Evolutionary conservation across 1,284 basidiomycete species (phyloP), one percentile per base, ranked within the genome.

Genomic region (Ceratobasidium sp.): DNA sequence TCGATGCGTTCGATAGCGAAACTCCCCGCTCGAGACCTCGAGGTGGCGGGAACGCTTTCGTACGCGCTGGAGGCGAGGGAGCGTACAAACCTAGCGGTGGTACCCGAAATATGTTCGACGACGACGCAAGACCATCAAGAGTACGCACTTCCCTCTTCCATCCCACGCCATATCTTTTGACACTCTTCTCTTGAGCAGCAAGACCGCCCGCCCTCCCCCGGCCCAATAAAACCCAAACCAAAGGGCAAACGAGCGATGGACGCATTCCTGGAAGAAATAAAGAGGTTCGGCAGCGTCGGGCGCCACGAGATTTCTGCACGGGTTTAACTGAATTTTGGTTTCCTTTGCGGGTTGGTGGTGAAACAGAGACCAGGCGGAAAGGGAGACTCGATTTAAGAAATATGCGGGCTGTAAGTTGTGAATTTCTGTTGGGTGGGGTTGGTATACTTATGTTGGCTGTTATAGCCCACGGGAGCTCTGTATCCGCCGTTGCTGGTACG

Each of bases 221-320:
- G 83, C 68, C 86, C 83, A 28, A 88, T 91, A 0, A 94, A 90
- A 82, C 91, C 93, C 0, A 96, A 94, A 82, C 91, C 93, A 0
- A 96, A 94, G 83, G 97, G 97, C 7, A 97, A 95, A 84, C 91
- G 96, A 64, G 95, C 94, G 0, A 98, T 98, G 95, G 96, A 97
- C 84, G 86, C 91, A 2, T 98, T 98, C 84, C 87, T 98, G 64
- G 95, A 97, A 82, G 96, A 97, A 85, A 95, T 98, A 80, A 98
- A 98, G 86, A 90, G 90, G 96, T 94, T 73, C 71, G 71, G 71
- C 71, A 26, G 71, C 40, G 46, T 73, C 60, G 71, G 58, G 33
- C 60, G 71, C 58, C 63, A 58, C 46, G 61, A n/a, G 86, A 73
- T 77, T 44, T 61, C 55, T 23, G 23, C 33, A 42, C 60, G 42